phyloP scores from a whole-genome alignment of 768 basidiomycete species.

The Postia placenta region DNA sequence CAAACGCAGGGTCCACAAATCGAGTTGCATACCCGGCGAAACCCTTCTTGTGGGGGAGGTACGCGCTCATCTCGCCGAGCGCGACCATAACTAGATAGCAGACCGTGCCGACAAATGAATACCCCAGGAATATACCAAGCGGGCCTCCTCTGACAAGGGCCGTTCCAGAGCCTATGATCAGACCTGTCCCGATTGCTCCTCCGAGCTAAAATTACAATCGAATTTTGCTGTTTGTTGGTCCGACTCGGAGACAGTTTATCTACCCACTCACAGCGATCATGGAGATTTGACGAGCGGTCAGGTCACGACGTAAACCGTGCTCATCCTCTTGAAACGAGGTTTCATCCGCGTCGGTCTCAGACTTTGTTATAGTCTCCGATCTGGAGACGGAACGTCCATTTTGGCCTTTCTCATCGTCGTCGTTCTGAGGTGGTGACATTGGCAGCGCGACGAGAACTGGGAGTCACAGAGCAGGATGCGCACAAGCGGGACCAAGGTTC shows the following conservation, averaged over 20 bases:
- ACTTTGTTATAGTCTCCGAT: no score
- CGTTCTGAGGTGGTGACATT: no score
- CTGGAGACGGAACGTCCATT: no score
- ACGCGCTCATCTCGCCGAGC: slow-evolving; percentile 32
- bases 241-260: no score
- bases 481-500: no score
- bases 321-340: slow-evolving; percentile 16
- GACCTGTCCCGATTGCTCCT: slow-evolving; percentile 28
- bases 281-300: slow-evolving; percentile 31
- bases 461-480: no score
- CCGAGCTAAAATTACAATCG: slow-evolving; percentile 20
- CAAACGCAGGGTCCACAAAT: slow-evolving; percentile 62
- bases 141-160: slow-evolving; percentile 52
- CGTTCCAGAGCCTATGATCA: slow-evolving; percentile 43
- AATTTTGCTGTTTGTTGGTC: no score
- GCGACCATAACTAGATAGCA: slow-evolving; percentile 57
- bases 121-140: slow-evolving; percentile 38
- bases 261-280: slow-evolving; percentile 35
- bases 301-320: slow-evolving; percentile 27
- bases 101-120: slow-evolving; percentile 45
- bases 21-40: slow-evolving; percentile 54
- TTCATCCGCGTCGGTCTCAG: background rate
- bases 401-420: no score
- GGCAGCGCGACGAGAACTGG: no score
- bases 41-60: slow-evolving; percentile 55